Base-by-base conservation (phyloP, 176 grass and related monocot species). In the Tuctoria greenei region DNA sequence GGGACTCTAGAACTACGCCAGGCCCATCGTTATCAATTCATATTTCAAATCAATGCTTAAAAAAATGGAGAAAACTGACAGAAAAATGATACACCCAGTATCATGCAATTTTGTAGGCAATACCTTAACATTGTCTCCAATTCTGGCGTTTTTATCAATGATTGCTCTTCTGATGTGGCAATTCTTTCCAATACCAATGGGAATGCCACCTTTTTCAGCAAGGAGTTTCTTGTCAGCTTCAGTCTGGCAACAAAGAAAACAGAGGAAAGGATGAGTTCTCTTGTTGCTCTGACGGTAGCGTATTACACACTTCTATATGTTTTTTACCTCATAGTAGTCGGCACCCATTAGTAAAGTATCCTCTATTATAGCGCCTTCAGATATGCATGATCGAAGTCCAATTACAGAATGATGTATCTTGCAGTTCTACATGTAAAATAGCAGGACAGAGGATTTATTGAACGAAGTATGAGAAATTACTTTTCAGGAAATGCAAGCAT, bases 101-200 rank as follows among this genome's bases (percentile, higher is more conserved):
- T 2, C 10, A 44, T 44, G 2, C 42, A 44, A 44, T 44, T 44
- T 44, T 10, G 6, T 31, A 40, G 38, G 1, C 17, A 31, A 8
- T 80, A 99, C 96, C 83, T 88, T 82, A 52, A 99, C 96, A 78
- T 95, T 91, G 13, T 99, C 96, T 65, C 96, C 96, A 68, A 99
- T 95, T 45, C 96, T 89, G 66, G 96, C 92, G 77, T 99, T 99
- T 86, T 99, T 99, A 75, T 99, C 96, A 75, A 99, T 99, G 35
- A 99, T 99, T 49, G 96, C 96, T 80, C 85, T 82, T 88, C 73
- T 99, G 60, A 99, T 81, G 42, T 99, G 92, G 61, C 82, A 83
- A 76, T 95, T 88, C 67, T 87, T 95, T 65, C 92, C 92, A 39
- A 95, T 95, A 60, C 96, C 96, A 75, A 99, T 99, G 39, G 96